Conservation (phyloP, 352 stramenopile genomes). For the Phytopythium cucurbitacearum region DNA sequence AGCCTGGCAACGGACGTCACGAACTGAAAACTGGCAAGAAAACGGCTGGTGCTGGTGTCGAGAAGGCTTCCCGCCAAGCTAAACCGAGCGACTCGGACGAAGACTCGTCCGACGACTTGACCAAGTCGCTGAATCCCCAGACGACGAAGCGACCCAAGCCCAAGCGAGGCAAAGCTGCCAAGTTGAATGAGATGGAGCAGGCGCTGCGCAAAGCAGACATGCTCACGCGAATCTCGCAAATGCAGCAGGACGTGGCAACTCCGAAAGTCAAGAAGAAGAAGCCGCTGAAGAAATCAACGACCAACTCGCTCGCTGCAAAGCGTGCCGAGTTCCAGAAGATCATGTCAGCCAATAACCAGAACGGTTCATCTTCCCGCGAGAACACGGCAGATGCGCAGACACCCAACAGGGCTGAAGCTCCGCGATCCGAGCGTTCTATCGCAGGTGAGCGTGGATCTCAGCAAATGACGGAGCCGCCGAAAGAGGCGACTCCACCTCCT, state of each 20-base stretch:
- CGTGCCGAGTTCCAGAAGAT: slow-evolving; percentile 46
- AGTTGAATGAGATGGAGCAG: slow-evolving; percentile 35
- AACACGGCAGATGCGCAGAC: too few species aligned
- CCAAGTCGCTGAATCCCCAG: slow-evolving; percentile 6
- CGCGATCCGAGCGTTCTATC: too few species aligned
- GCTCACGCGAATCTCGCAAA: slow-evolving; percentile 38
- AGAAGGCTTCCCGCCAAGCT: neutral
- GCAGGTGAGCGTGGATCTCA: too few species aligned
- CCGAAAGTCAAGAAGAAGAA: slow-evolving; percentile 70
- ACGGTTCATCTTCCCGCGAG: neutral
- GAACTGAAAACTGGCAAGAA: neutral
- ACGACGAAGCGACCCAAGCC: slow-evolving; percentile 10
- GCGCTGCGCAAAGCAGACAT: slow-evolving; percentile 45
- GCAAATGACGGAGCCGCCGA: slow-evolving; percentile 4
- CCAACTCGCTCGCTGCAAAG: slow-evolving; percentile 29
- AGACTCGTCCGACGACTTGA: neutral
- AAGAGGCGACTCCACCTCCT: slow-evolving; percentile 16
- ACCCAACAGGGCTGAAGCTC: too few species aligned
- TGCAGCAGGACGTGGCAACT: slow-evolving; percentile 55
- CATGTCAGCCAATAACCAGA: slow-evolving; percentile 1
- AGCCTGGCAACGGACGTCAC: too few species aligned
- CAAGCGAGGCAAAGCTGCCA: slow-evolving; percentile 22
- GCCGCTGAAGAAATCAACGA: slow-evolving; percentile 22
- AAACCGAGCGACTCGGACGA: neutral
- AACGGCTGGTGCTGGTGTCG: neutral